These are phyloP conservation scores for Sequoia sempervirens DNA, from an alignment of 75 land plant genomes.

Conservation along the genomic window DNA sequence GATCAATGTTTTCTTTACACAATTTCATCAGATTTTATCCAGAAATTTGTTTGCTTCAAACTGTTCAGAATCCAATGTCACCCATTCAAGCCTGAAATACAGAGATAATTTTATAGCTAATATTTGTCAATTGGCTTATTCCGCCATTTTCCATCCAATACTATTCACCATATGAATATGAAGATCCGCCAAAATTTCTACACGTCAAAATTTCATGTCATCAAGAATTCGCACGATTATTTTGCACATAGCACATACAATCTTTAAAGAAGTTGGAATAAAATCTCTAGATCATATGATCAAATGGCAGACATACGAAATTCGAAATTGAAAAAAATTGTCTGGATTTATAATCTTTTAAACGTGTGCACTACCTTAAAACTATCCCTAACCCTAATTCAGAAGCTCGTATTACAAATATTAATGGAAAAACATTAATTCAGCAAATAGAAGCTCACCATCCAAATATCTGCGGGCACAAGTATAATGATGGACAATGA, in stretches of 20 bases:
- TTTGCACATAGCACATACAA: neutral
- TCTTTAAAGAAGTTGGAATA: neutral
- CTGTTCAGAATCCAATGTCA: neutral
- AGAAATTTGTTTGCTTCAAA: neutral
- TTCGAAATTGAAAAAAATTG: neutral
- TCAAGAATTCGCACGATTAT: neutral
- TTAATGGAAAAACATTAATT: neutral
- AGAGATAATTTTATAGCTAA: neutral
- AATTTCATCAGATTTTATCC: neutral
- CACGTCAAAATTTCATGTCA: neutral
- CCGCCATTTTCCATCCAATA: too few relatives aligned
- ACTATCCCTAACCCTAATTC: neutral
- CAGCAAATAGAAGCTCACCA: slow-evolving; percentile 36
- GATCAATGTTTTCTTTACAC: neutral
- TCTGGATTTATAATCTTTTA: neutral
- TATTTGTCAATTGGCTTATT: neutral
- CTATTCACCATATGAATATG: neutral
- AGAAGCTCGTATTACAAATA: neutral
- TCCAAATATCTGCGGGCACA: slow-evolving; percentile 99
- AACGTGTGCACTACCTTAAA: neutral
- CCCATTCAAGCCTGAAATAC: neutral
- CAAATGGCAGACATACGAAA: neutral
- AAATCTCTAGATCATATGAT: neutral
- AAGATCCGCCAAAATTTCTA: neutral
- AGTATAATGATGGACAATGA: slow-evolving; percentile 92